Percentiles rank a stretch among this genome's conserved stretches.
Conservation (phyloP, 306 rosid genomes). For the Inga laurina region DNA sequence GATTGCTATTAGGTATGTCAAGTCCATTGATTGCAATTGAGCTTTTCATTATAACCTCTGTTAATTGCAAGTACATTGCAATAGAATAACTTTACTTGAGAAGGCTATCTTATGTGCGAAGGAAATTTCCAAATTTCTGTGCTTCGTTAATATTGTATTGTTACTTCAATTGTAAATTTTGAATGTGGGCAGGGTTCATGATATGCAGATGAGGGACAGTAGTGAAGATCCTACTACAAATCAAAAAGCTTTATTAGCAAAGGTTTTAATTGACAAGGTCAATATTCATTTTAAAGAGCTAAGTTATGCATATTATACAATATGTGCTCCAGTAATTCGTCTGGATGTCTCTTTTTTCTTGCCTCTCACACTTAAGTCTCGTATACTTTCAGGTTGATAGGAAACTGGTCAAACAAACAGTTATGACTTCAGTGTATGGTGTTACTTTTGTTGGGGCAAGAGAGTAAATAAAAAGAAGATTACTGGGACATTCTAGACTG, state of each 20-base stretch:
- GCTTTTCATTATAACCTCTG: background rate
- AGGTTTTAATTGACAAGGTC: no score
- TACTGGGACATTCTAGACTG: constrained; percentile 35
- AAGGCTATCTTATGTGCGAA: background rate
- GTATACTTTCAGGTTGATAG: constrained; percentile 71
- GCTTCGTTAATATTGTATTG: no score
- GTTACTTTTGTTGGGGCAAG: constrained; percentile 87
- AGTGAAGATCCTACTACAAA: no score
- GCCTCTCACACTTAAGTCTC: constrained; percentile 21
- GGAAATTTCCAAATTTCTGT: no score
- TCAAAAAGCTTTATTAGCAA: no score
- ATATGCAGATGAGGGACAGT: no score
- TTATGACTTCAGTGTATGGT: constrained; percentile 92
- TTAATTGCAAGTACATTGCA: background rate
- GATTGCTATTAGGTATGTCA: constrained; percentile 71
- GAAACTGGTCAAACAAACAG: constrained; percentile 83
- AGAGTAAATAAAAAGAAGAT: constrained; percentile 81
- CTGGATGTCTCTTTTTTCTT: constrained; percentile 6
- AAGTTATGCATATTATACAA: constrained; percentile 8
- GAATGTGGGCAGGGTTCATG: no score
- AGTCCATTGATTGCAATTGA: constrained; percentile 8
- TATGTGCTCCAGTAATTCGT: constrained; percentile 20
- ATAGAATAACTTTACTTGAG: background rate
- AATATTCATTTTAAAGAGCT: no score
- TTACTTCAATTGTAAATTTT: no score